Percentiles rank a stretch among this genome's conserved stretches.
These are phyloP conservation scores for Kodamaea leandrae DNA, from an alignment of 805 yeast genomes.

Conservation along the genomic window DNA sequence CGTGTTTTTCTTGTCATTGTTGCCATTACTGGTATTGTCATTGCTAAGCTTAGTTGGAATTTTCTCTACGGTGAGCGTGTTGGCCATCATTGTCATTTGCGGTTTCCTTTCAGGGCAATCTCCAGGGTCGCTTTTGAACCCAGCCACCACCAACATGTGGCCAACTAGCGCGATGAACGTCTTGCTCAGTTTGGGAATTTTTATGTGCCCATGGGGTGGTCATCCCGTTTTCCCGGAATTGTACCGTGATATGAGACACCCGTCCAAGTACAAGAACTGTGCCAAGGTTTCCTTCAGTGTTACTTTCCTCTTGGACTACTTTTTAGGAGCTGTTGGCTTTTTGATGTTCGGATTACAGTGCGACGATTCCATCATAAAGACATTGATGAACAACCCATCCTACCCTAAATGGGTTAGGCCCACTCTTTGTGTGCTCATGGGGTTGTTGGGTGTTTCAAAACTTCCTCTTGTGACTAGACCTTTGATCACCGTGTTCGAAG, in stretches of 20 bases:
- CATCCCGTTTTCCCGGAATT: conserved; percentile 78
- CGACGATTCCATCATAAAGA: conserved; percentile 52
- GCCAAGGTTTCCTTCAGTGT: conserved; percentile 58
- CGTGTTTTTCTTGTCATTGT: conserved; percentile 52
- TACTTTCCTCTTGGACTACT: conserved; percentile 56
- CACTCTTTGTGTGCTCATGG: conserved; percentile 63
- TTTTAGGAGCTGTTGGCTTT: conserved; percentile 66
- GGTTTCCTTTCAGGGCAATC: conserved; percentile 58
- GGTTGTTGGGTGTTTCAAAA: conserved; percentile 81
- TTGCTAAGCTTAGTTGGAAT: conserved; percentile 71
- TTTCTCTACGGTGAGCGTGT: conserved; percentile 63
- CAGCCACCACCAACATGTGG: conserved; percentile 65
- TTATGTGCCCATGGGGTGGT: conserved; percentile 83
- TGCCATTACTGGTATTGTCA: conserved; percentile 73
- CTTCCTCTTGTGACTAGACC: conserved; percentile 84
- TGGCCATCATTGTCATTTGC: conserved; percentile 53
- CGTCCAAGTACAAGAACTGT: conserved; percentile 52
- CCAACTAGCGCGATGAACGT: conserved; percentile 54
- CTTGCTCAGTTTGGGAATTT: conserved; percentile 61
- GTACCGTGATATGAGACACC: conserved; percentile 69
- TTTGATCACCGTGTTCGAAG: conserved; percentile 66
- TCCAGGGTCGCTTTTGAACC: conserved; percentile 73
- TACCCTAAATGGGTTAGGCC: conserved; percentile 49
- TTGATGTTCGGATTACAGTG: conserved; percentile 53
- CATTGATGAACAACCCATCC: conserved; percentile 43